Evolutionary conservation across 2,329 filamentous ascomycete genomes (phyloP), one percentile per base, ranked within the genome.

Genomic region (Beauveria scarabaeidicola): DNA sequence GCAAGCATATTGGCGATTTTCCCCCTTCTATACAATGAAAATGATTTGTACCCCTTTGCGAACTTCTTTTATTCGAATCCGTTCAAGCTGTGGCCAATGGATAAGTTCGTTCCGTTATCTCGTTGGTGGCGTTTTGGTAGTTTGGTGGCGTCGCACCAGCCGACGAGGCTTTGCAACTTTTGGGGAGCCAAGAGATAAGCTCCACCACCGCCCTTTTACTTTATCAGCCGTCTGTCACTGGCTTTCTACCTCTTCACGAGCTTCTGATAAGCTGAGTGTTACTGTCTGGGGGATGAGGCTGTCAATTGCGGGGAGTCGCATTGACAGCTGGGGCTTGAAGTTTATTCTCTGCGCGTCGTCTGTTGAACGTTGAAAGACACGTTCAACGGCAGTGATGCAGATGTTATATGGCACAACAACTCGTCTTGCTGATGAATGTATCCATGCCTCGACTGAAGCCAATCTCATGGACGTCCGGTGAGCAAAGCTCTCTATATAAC

Each of bases 171-270:
- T n/a, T 23, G 38, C 32, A 23, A 25, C 56, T 58, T 43, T 36
- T 21, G 21, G 46, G 29, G 27, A 61, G 59, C 59, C 59, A 61
- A 57, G 59, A 61, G 59, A 61, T 61, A 52, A 61, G 46, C 52
- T 44, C 52, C 59, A 56, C 52, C 59, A 40, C 27, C 27, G 27
- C 44, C 51, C 25, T 32, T 27, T 15, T 13, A 23, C 40, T 52
- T 27, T 53, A 59, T 47, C 57, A 41, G 23, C 52, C 29, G 32
- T n/a, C 52, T 48, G 19, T 40, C 32, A 21, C 15, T 43, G 19
- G n/a, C n/a, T 46, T 47, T 13, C 11, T n/a, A 43, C 29, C 38
- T 36, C 21, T 36, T 9, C n/a, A 38, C 38, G 38, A 58, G 46
- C n/a, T 17, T 53, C 27, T 54, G 58, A 59, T 59, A 59, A 59